Base-by-base conservation (phyloP, 2,329 filamentous ascomycete genomes). In the Clonostachys rhizophaga region DNA sequence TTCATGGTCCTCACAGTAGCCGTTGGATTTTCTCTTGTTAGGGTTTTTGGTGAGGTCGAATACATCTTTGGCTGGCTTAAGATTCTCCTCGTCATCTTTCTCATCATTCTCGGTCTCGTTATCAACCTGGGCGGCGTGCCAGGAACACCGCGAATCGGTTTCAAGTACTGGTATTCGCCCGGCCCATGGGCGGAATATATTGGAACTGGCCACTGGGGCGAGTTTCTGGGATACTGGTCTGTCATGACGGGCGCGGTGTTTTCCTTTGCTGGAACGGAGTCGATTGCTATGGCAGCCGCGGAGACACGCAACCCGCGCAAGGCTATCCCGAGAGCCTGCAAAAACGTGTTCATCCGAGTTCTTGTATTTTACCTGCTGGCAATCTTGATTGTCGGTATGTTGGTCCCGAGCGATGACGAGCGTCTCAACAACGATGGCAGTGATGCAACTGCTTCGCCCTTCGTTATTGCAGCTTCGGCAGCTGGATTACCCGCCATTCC, bases 341-440 rank as follows among this genome's bases (percentile, higher is more conserved):
- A 87, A 51, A 80, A 82, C 14, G 83, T 87, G 7, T 89, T 89
- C 66, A 88, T 86, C 61, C 83, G 87, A 43, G 71, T 91, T 40
- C 81, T 83, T 1, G 68, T 79, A 2, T 90, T 91, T 66, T 90
- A 89, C 63, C 78, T 87, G 40, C 75, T 87, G 4, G 86, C 39
- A 14, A 85, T 86, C 43, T 80, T 89, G 59, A 82, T 89, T 62
- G 86, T 87, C 47, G 84, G 87, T 16, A 79, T 79, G 36, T 73
- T 91, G 1, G 74, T 88, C 36, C 77, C 78, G 42, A 81, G 79
- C 33, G 60, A 66, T 20, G 83, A 80, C 50, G 71, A 78, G 33
- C 81, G 69, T 12, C 69, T 85, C 35, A 61, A 72, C 55, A 58
- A 69, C 43, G 60, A 61, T n/a, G 69, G 64, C 34, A 74, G 71